These are phyloP conservation scores for Fimicolochytrium jonesii DNA, from an alignment of 192 early-diverging fungal genomes.

Conservation along the genomic window DNA sequence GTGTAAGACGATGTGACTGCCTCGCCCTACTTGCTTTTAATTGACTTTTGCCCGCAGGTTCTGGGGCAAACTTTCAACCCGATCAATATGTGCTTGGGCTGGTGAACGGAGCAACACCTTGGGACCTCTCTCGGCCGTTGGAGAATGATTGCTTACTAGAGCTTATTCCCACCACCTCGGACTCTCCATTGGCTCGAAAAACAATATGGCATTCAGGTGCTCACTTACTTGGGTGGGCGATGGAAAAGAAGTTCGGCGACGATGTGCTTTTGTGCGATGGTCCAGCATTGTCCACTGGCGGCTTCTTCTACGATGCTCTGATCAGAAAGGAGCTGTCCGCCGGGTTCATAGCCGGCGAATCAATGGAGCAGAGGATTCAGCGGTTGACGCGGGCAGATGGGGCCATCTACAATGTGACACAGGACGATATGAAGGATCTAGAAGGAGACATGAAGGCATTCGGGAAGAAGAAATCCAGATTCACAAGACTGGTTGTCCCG, in stretches of 20 bases:
- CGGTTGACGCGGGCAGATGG: background rate
- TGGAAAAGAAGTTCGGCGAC: slow-evolving; percentile 67
- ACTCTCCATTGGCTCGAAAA: background rate
- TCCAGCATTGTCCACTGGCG: slow-evolving; percentile 61
- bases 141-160: background rate
- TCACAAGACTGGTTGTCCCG: slow-evolving; percentile 62
- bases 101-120: background rate
- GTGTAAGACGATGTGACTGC: no score
- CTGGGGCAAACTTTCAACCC: no score
- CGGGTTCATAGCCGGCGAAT: no score
- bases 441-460: slow-evolving; percentile 48
- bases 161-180: background rate
- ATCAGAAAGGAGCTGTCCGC: slow-evolving; percentile 39
- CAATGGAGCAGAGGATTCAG: slow-evolving; percentile 8
- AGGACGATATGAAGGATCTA: slow-evolving; percentile 51
- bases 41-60: no score
- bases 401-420: slow-evolving; percentile 40
- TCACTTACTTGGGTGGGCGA: slow-evolving; percentile 56
- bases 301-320: slow-evolving; percentile 78
- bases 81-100: slow-evolving; percentile 3
- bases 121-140: slow-evolving; percentile 26
- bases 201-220: slow-evolving; percentile 36
- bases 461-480: slow-evolving; percentile 47
- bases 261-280: slow-evolving; percentile 65
- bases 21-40: no score